Percentiles rank a stretch among this genome's conserved stretches.
phyloP scores from a whole-genome alignment of 768 basidiomycete species.

The Rhodosporidiobolus odoratus region DNA sequence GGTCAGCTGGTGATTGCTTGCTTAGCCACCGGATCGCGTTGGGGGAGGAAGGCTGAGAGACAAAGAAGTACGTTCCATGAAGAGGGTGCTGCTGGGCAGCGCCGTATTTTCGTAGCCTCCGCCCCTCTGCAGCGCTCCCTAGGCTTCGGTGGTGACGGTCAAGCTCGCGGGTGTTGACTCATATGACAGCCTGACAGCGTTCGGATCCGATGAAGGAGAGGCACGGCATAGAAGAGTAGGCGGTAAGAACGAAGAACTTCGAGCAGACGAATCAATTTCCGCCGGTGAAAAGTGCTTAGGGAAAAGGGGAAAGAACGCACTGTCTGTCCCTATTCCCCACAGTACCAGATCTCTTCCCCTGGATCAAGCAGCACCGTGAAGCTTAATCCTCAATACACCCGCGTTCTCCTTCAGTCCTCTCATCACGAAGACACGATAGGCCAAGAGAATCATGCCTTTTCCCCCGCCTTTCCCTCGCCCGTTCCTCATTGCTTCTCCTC shows the following conservation, averaged over 20 bases:
- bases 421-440: constrained; percentile 5
- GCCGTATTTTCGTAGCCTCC: constrained; percentile 10
- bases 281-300: background rate
- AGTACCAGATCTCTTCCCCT: constrained; percentile 12
- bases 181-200: background rate
- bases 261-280: background rate
- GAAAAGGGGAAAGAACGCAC: background rate
- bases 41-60: background rate
- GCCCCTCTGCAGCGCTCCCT: constrained; percentile 5
- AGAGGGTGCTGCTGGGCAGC: constrained; percentile 29
- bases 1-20: background rate
- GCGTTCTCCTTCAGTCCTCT: constrained; percentile 13
- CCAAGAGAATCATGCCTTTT: background rate
- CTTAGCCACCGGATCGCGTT: background rate
- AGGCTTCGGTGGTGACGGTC: constrained; percentile 23
- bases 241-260: constrained; percentile 32
- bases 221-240: background rate
- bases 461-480: background rate
- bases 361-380: constrained; percentile 20
- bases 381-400: constrained; percentile 26
- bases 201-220: constrained; percentile 28
- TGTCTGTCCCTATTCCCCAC: constrained; percentile 22
- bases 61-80: constrained; percentile 22
- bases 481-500: no score
- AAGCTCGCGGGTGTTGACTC: background rate